Base-by-base conservation (phyloP, 805 yeast genomes). In the Candida suzukii region DNA sequence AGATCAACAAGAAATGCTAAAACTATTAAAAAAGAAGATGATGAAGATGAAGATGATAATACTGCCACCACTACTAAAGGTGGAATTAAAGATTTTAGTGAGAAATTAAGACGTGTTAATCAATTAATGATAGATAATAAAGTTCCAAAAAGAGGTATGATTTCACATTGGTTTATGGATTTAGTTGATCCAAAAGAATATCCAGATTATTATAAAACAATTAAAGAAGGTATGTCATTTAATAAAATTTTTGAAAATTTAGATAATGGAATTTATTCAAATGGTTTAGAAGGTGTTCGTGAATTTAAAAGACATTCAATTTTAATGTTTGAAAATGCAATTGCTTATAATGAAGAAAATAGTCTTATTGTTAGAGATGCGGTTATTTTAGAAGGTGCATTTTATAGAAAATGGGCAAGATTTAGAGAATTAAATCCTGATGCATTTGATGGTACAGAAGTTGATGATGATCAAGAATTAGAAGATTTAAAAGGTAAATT, bases 131-230 rank as follows among this genome's bases (percentile, higher is more conserved):
- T 71, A 6, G 57, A 61, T 39, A 66, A 67, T 48, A 72, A 71
- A 41, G 68, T 68, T 37, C 67, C 73, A 6, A 76, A 71, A 18
- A 64, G 74, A 25, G 76, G 77, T 12, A 59, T 65, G 37, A 67
- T 83, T 32, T 74, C 84, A 45, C 83, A 74, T 13, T 85, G 95
- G 0, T 90, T 88, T 56, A 57, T 83, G 65, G 84, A 80, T 26
- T 81, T 79, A 41, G 93, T 91, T 2, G 78, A 79, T 52, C 73
- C 72, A 26, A 74, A 74, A 13, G 76, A 74, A 44, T 82, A 83
- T 51, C 95, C 96, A 1, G 95, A 85, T 52, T 90, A 90, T 64
- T 81, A 81, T 61, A 72, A 76, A 47, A 66, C 84, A 7, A 80
- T 91, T 35, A 72, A 76, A 47, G 67, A 73, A 41, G 95, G 96